These are phyloP conservation scores for Nannizziopsis barbatae DNA, from an alignment of 2,329 filamentous ascomycete genomes.

Conservation along the genomic window DNA sequence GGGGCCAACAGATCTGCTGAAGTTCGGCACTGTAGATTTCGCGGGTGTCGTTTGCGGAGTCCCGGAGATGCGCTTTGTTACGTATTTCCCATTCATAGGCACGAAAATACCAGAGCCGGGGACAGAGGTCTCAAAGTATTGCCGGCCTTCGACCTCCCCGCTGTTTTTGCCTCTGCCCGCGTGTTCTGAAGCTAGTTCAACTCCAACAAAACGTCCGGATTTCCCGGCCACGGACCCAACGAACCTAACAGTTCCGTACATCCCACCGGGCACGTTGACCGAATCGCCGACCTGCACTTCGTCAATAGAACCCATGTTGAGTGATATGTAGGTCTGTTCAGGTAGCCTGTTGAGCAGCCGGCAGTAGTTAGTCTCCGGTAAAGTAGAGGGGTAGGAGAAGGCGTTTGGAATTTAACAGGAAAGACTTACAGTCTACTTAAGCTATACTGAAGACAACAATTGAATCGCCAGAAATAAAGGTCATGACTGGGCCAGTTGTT, in stretches of 20 bases:
- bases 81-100: slow-evolving; percentile 59
- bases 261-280: slow-evolving; percentile 86
- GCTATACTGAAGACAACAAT: no score
- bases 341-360: not conserved
- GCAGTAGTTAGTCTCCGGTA: not conserved
- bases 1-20: slow-evolving; percentile 79
- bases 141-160: slow-evolving; percentile 77
- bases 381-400: not conserved
- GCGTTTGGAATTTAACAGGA: no score
- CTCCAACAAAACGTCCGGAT: slow-evolving; percentile 80
- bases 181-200: slow-evolving; percentile 75
- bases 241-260: slow-evolving; percentile 83
- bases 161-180: slow-evolving; percentile 83
- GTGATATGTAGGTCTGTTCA: not conserved
- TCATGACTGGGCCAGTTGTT: no score
- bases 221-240: slow-evolving; percentile 78
- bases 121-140: slow-evolving; percentile 69
- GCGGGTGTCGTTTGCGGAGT: slow-evolving; percentile 57
- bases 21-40: slow-evolving; percentile 57
- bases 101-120: slow-evolving; percentile 88
- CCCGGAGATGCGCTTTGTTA: slow-evolving; percentile 52
- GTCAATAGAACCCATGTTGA: slow-evolving; percentile 29
- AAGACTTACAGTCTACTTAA: no score
- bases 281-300: slow-evolving; percentile 65
- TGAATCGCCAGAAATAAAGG: no score